Conservation (phyloP, 148 eudicot genomes). For the Amaranthus palmeri region DNA sequence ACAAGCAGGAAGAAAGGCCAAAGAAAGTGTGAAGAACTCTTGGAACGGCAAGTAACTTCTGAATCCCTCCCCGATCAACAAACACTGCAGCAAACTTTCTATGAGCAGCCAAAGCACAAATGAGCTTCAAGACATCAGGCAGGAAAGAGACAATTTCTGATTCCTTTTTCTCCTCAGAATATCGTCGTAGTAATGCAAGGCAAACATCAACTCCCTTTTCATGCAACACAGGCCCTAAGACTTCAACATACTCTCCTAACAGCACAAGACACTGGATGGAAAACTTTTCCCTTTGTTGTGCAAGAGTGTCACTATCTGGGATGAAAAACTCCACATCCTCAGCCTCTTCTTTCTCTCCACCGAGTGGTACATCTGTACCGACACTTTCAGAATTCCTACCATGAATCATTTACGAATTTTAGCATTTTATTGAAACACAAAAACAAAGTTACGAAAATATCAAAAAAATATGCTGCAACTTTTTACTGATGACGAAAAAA, state of each 20-base stretch:
- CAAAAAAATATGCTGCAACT: background rate
- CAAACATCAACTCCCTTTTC: conserved; percentile 98
- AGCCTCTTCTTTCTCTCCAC: conserved; percentile 40
- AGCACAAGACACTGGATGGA: conserved; percentile 86
- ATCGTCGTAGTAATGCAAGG: conserved; percentile 61
- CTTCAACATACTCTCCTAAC: conserved; percentile 96
- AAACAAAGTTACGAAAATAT: background rate
- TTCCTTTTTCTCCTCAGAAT: conserved; percentile 50
- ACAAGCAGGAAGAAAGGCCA: conserved; percentile 94
- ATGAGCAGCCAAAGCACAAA: conserved; percentile 92
- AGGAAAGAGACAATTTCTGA: conserved; percentile 42
- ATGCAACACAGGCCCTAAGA: conserved; percentile 85
- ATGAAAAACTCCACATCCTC: conserved; percentile 71
- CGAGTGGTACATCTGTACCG: conserved; percentile 31
- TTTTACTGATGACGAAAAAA: background rate
- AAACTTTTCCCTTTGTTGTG: conserved; percentile 70
- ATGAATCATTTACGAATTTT: conserved; percentile 25
- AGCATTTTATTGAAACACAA: conserved; percentile 17
- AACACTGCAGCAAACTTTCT: conserved; percentile 82
- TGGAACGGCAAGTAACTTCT: conserved; percentile 76
- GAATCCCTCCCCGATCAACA: conserved; percentile 97
- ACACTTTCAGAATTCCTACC: conserved; percentile 41
- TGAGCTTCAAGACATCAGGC: conserved; percentile 85
- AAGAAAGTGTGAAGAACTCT: conserved; percentile 64
- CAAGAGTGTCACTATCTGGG: conserved; percentile 53